phyloP scores from a whole-genome alignment of 2,329 filamentous ascomycete genomes.

The Pseudopyrenochaeta lycopersici region DNA sequence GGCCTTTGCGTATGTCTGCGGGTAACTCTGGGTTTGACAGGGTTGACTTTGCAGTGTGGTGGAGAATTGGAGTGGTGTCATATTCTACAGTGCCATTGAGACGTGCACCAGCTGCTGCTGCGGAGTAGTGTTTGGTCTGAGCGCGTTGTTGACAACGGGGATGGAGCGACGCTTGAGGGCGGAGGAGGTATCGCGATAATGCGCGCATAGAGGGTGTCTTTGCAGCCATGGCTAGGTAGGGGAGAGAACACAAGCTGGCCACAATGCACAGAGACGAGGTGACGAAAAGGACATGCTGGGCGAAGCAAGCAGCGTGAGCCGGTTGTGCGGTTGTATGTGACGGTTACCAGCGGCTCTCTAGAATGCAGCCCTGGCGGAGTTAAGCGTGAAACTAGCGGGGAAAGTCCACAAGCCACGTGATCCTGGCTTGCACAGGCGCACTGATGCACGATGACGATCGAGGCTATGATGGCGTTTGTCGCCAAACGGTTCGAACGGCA shows the following conservation, averaged over 20 bases:
- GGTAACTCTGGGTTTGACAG: conserved; percentile 78
- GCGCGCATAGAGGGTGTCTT: conserved; percentile 42
- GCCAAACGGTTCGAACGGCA: neutral
- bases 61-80: conserved; percentile 78
- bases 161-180: conserved; percentile 35
- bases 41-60: conserved; percentile 78
- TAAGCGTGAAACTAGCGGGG: conserved; percentile 7
- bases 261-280: neutral
- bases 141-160: conserved; percentile 30
- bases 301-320: conserved; percentile 12
- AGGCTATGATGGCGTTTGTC: neutral
- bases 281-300: conserved; percentile 11
- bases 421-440: neutral
- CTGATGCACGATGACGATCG: conserved; percentile 19
- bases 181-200: conserved; percentile 41
- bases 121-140: conserved; percentile 55
- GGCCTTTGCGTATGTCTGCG: conserved; percentile 68
- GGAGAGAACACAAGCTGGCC: conserved; percentile 2
- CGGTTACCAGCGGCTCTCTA: conserved; percentile 34
- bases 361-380: conserved; percentile 15
- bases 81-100: conserved; percentile 92
- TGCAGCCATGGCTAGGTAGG: conserved; percentile 30
- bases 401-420: conserved; percentile 7
- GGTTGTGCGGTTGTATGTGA: conserved; percentile 15
- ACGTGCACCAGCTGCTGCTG: conserved; percentile 60